Evolutionary conservation across 129 eudicot species (phyloP).

Genomic region (Artemisia annua): DNA sequence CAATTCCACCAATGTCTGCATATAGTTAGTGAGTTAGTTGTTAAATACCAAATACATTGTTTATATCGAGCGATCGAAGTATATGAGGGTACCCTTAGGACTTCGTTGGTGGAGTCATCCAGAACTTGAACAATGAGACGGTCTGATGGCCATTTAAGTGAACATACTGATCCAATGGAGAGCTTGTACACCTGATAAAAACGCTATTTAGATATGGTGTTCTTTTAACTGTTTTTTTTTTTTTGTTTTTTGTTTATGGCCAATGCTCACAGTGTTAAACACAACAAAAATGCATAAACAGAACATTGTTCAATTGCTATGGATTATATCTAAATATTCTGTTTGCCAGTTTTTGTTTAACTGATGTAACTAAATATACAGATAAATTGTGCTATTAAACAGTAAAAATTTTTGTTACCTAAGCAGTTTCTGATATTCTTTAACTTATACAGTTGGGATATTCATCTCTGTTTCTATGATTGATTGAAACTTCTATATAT

Average conservation of each 20-base stretch:
- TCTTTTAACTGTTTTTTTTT: background rate
- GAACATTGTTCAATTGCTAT: background rate
- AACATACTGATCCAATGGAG: conserved; percentile 76
- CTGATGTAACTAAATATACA: background rate
- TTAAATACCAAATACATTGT: background rate
- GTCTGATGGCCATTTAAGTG: conserved; percentile 76
- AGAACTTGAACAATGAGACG: conserved; percentile 75
- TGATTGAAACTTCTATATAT: conserved; percentile 9
- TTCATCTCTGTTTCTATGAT: background rate
- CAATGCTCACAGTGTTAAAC: background rate
- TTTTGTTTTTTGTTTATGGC: background rate
- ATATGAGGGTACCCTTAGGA: conserved; percentile 56
- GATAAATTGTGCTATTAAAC: background rate
- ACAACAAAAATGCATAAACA: background rate
- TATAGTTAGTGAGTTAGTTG: conserved; percentile 1
- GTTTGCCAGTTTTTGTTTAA: background rate
- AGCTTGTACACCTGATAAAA: conserved; percentile 78
- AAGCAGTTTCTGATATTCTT: too few species aligned
- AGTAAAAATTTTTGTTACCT: background rate
- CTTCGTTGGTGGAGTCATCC: conserved; percentile 81
- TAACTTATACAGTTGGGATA: too few species aligned
- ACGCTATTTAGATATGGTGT: background rate
- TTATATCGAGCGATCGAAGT: background rate
- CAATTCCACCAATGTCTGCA: conserved; percentile 63
- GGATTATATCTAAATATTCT: background rate